Evolutionary conservation across 2,329 filamentous ascomycete genomes (phyloP).

Genomic region (Fusarium nematophilum): DNA sequence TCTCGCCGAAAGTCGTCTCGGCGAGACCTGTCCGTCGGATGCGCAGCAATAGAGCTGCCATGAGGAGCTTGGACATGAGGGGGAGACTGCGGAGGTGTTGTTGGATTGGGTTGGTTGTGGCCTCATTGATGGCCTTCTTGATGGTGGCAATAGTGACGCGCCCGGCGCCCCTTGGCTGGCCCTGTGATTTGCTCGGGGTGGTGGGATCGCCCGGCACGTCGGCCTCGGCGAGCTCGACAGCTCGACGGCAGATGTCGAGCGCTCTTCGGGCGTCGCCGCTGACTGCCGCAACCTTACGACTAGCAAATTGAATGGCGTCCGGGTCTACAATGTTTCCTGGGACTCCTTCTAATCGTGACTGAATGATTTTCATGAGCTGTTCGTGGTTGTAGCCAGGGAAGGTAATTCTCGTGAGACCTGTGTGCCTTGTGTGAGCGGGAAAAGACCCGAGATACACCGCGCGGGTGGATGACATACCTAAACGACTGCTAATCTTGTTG

Average conservation of each 20-base stretch:
- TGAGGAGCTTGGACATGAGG: conserved; percentile 83
- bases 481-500: conserved; percentile 96
- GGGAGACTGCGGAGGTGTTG: conserved; percentile 87
- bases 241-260: conserved; percentile 92
- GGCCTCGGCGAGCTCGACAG: conserved; percentile 92
- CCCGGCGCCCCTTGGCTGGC: conserved; percentile 43
- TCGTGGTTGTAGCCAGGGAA: conserved; percentile 98
- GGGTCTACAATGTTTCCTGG: conserved; percentile 90
- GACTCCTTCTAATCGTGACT: conserved; percentile 90
- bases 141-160: conserved; percentile 93
- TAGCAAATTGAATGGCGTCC: conserved; percentile 95
- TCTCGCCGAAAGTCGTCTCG: conserved; percentile 89
- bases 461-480: conserved; percentile 60
- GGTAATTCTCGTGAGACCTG: conserved; percentile 88
- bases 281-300: conserved; percentile 95
- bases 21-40: conserved; percentile 85
- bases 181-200: conserved; percentile 70
- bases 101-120: conserved; percentile 91
- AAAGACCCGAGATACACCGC: no score
- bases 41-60: conserved; percentile 83
- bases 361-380: conserved; percentile 96
- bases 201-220: conserved; percentile 64
- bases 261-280: conserved; percentile 93
- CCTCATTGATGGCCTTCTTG: conserved; percentile 94
- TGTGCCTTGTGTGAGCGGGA: conserved; percentile 6